These are phyloP conservation scores for Fonsecaea nubica DNA, from an alignment of 2,329 filamentous ascomycete genomes.

Conservation along the genomic window DNA sequence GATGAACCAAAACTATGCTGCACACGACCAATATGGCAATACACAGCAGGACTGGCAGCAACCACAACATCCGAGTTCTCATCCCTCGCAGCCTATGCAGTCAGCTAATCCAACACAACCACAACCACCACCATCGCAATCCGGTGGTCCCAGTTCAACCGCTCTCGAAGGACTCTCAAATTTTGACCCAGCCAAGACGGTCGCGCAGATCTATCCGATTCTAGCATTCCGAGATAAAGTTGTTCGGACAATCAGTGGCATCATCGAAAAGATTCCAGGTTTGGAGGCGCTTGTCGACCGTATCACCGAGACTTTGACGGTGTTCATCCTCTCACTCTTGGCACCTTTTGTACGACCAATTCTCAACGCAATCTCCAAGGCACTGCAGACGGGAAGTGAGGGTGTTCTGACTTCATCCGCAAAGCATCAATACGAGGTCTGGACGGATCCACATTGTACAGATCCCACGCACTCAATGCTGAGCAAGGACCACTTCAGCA, in stretches of 20 bases:
- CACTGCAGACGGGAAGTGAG: slow-evolving; percentile 83
- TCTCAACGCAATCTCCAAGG: slow-evolving; percentile 83
- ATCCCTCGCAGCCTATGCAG: slow-evolving; percentile 20
- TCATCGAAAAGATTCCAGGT: slow-evolving; percentile 90
- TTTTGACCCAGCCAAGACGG: slow-evolving; percentile 79
- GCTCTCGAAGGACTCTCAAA: slow-evolving; percentile 76
- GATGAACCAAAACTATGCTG: slow-evolving; percentile 12
- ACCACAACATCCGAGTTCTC: slow-evolving; percentile 12
- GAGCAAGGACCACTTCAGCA: slow-evolving; percentile 84
- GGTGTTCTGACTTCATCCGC: slow-evolving; percentile 71
- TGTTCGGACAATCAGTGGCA: slow-evolving; percentile 81
- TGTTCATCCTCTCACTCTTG: slow-evolving; percentile 88
- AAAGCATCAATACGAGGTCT: slow-evolving; percentile 78
- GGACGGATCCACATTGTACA: slow-evolving; percentile 75
- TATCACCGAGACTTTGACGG: slow-evolving; percentile 88
- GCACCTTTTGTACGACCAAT: slow-evolving; percentile 92
- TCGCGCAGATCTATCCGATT: slow-evolving; percentile 89
- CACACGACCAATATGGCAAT: slow-evolving; percentile 15
- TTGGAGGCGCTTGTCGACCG: slow-evolving; percentile 88
- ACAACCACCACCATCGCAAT: slow-evolving; percentile 20
- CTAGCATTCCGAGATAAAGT: slow-evolving; percentile 93
- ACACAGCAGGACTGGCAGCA: slow-evolving; percentile 28
- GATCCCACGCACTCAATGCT: slow-evolving; percentile 84
- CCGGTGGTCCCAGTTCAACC: slow-evolving; percentile 48
- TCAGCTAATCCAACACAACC: slow-evolving; percentile 4